phyloP scores from a whole-genome alignment of 1,284 basidiomycete genomes.

The Tilletiopsis washingtonensis region DNA sequence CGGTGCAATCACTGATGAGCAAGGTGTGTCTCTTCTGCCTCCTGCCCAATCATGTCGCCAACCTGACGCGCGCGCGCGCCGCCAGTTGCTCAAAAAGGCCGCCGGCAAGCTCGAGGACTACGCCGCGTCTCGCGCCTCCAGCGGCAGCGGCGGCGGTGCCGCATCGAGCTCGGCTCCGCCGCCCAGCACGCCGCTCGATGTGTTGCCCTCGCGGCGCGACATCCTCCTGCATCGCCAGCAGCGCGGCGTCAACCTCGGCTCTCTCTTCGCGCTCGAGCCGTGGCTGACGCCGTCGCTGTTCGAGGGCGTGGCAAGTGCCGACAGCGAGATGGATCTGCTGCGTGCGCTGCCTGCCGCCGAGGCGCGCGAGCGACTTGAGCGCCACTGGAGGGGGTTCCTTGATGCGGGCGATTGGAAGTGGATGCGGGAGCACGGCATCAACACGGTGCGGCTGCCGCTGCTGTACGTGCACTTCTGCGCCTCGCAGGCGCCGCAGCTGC shows the following conservation, averaged over 20 bases:
- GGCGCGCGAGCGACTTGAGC: conserved; percentile 61
- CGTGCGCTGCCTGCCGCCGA: conserved; percentile 51
- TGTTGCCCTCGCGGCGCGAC: not conserved
- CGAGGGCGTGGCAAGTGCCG: conserved; percentile 17
- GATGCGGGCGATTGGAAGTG: conserved; percentile 52
- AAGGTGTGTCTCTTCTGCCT: no score
- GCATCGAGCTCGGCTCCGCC: not conserved
- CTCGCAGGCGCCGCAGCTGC: conserved; percentile 65
- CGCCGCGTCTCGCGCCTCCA: not conserved
- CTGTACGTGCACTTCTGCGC: conserved; percentile 61
- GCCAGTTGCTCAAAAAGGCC: no score
- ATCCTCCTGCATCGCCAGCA: conserved; percentile 66
- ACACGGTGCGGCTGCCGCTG: conserved; percentile 74
- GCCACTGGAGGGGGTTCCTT: conserved; percentile 64
- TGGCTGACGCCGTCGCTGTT: conserved; percentile 47
- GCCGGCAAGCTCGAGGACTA: not conserved
- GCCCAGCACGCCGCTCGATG: not conserved
- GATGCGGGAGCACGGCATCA: conserved; percentile 67
- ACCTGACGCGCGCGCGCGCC: no score
- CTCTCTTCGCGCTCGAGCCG: conserved; percentile 43
- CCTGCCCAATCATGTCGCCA: no score
- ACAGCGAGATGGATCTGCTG: conserved; percentile 59
- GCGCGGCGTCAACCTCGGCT: conserved; percentile 73
- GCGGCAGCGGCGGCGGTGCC: not conserved
- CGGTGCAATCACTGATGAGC: no score